phyloP scores from a whole-genome alignment of 2,329 filamentous ascomycete species.

The Rhexocercosporidium sp. region DNA sequence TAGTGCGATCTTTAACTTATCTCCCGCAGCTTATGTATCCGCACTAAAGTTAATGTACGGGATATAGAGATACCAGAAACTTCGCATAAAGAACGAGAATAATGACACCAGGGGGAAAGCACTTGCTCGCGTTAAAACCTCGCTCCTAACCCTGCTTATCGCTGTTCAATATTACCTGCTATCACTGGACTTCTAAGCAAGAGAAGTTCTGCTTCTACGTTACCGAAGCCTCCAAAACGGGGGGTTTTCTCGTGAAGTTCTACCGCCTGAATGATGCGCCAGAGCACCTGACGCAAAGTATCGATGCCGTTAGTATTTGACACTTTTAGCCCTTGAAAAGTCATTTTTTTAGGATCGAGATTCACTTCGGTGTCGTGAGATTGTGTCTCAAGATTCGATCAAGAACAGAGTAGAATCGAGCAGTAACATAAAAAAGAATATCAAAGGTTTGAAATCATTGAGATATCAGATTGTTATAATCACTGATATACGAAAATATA shows the following conservation, averaged over 20 bases:
- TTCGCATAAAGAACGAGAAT: constrained; percentile 28
- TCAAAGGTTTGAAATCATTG: too few species aligned
- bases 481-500: too few species aligned
- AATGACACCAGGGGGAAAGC: constrained; percentile 14
- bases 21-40: constrained; percentile 24
- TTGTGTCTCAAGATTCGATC: too few species aligned
- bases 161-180: constrained; percentile 10
- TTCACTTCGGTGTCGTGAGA: too few species aligned
- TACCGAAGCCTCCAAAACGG: constrained; percentile 11
- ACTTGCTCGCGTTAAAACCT: neutral
- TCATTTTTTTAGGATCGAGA: too few species aligned
- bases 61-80: constrained; percentile 26
- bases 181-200: constrained; percentile 23
- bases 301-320: constrained; percentile 31
- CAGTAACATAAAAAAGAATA: too few species aligned
- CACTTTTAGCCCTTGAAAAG: too few species aligned
- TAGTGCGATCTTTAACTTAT: constrained; percentile 28
- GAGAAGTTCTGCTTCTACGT: constrained; percentile 27
- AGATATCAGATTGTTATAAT: too few species aligned
- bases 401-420: too few species aligned
- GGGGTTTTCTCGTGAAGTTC: constrained; percentile 23
- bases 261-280: constrained; percentile 13
- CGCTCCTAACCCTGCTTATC: neutral
- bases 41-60: constrained; percentile 24
- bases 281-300: constrained; percentile 15